phyloP scores from a whole-genome alignment of 306 rosid species.

The Carpinus viminea region DNA sequence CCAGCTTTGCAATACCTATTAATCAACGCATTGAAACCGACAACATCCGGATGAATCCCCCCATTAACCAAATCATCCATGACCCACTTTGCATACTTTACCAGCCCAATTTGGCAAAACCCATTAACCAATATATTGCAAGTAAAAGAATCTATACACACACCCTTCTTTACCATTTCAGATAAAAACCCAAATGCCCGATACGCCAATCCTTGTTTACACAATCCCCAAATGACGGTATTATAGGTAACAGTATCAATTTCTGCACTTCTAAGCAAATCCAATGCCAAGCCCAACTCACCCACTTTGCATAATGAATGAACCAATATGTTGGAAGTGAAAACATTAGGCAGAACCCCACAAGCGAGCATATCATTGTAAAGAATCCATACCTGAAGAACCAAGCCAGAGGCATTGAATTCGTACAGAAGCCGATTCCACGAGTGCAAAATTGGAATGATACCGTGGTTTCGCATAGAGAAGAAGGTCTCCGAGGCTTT shows the following conservation, averaged over 20 bases:
- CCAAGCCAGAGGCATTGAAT: constrained; percentile 62
- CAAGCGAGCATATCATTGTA: constrained; percentile 55
- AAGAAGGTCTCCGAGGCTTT: constrained; percentile 49
- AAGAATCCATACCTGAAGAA: constrained; percentile 58
- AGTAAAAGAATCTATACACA: constrained; percentile 54
- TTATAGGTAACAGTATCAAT: constrained; percentile 65
- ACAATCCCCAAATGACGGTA: constrained; percentile 72
- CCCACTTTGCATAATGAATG: constrained; percentile 74
- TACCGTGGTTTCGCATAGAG: constrained; percentile 52
- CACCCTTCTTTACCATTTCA: constrained; percentile 63
- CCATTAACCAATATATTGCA: constrained; percentile 65
- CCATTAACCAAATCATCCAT: constrained; percentile 52
- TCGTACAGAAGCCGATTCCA: constrained; percentile 64
- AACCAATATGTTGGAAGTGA: constrained; percentile 62
- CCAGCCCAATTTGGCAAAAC: constrained; percentile 58
- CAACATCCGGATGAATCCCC: constrained; percentile 47
- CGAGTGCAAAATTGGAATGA: constrained; percentile 52
- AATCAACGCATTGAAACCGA: constrained; percentile 59
- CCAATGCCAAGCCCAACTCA: constrained; percentile 57
- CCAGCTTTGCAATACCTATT: constrained; percentile 70
- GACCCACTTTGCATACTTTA: constrained; percentile 60
- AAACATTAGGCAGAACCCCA: constrained; percentile 65
- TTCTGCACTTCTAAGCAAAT: constrained; percentile 43
- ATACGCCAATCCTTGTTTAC: constrained; percentile 52
- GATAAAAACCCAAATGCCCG: constrained; percentile 73